Base-by-base conservation (phyloP, 768 basidiomycete genomes). In the Hemileccinum rubropunctum region DNA sequence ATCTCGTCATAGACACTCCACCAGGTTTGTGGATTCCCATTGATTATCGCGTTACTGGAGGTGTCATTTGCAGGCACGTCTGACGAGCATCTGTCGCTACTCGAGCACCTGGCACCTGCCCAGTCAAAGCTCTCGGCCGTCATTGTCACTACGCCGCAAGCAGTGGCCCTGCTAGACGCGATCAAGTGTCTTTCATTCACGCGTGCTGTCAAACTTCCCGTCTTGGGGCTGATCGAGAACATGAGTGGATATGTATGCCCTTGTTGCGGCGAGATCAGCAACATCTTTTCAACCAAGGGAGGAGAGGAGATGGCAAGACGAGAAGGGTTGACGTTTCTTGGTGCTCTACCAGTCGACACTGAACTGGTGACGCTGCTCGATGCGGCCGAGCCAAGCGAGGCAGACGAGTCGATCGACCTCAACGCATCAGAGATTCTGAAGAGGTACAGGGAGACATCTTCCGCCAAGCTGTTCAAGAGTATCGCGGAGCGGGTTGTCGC, bases 241-340 rank as follows among this genome's bases (percentile, higher is more conserved):
- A 98, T 98, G 97, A 90, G 91, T 56, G 97, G 97, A 43, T 98
- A 97, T 71, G 89, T 88, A 17, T 98, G 95, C 63, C 97, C 97
- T 39, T 97, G 95, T 65, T 98, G 97, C 65, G 91, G 91, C 14
- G 95, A 98, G 68, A 75, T 98, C 58, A 91, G 85, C 73, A 91
- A 95, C 66, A 82, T 97, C 47, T 99, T 98, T 68, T 97, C 94
- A 8, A 87, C 84, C 4, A 93, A 93, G 14, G 97, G 97, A 2
- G 97, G 95, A 2, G 82, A 86, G 69, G 88, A 85, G 61, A 84
- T 94, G 87, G 93, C 91, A 4, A 74, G 76, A 53, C 78, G 77
- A 44, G 90, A 95, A 60, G 78, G 75, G 1, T 59, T 98, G 33
- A 66, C 63, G 42, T 97, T 94, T 65, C 74, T 99, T 47, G 97